Percentiles rank a stretch among this genome's conserved stretches.
These are phyloP conservation scores for Chloroidium sp. DNA, from an alignment of 163 green algal genomes.

Conservation along the genomic window DNA sequence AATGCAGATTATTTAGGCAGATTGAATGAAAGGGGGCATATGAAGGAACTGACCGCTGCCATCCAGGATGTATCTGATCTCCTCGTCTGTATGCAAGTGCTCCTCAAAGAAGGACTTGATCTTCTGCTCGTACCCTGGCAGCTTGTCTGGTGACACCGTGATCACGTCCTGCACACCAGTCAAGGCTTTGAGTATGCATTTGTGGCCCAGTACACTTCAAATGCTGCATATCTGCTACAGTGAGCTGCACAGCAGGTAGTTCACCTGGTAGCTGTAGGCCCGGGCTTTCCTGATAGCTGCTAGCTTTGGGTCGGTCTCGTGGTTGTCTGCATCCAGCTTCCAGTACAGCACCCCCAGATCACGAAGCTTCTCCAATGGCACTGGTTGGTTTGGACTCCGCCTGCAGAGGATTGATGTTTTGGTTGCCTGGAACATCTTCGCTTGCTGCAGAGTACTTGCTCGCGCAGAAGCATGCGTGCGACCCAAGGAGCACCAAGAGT, in stretches of 20 bases:
- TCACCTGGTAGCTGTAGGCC: constrained; percentile 72
- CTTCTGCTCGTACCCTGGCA: constrained; percentile 88
- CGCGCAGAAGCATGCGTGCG: no score
- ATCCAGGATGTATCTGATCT: constrained; percentile 74
- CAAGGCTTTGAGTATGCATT: no score
- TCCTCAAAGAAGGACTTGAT: constrained; percentile 78
- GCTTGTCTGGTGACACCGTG: constrained; percentile 53
- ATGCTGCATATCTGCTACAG: no score
- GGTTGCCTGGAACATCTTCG: background rate
- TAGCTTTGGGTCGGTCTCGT: constrained; percentile 64
- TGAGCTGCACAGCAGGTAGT: background rate
- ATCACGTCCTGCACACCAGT: constrained; percentile 67
- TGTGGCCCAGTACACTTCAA: no score
- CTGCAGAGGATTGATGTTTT: constrained; percentile 11
- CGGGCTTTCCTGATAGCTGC: constrained; percentile 70
- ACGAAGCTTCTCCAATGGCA: constrained; percentile 41
- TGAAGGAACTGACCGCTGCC: constrained; percentile 47
- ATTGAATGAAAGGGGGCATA: background rate
- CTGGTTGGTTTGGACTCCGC: constrained; percentile 29
- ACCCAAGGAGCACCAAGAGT: no score
- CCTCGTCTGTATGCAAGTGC: constrained; percentile 81
- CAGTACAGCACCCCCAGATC: constrained; percentile 81
- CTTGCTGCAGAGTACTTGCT: background rate
- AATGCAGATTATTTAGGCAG: constrained; percentile 1
- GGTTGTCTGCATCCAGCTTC: constrained; percentile 67